Evolutionary conservation across 2,329 filamentous ascomycete genomes (phyloP).

Genomic region (Plenodomus biglobosus): DNA sequence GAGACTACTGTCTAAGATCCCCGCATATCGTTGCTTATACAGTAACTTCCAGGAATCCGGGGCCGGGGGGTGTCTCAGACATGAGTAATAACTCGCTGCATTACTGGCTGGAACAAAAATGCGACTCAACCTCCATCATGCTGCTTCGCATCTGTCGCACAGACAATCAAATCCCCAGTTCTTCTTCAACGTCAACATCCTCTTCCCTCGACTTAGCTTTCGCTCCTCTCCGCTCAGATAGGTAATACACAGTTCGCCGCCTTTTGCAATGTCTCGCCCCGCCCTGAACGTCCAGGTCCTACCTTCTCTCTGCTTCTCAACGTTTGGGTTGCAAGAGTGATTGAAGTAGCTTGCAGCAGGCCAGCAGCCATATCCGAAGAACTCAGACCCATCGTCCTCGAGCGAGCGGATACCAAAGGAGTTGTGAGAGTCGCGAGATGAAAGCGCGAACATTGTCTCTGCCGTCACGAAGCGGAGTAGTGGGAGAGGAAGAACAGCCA

Average conservation of each 20-base stretch:
- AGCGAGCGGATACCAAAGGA: slow-evolving; percentile 51
- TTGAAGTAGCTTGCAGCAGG: slow-evolving; percentile 53
- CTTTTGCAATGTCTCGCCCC: slow-evolving; percentile 37
- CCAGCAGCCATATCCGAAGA: slow-evolving; percentile 53
- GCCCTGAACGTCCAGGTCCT: slow-evolving; percentile 47
- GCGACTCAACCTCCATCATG: slow-evolving; percentile 1
- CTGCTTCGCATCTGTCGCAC: slow-evolving; percentile 44
- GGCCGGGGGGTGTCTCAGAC: too few relatives aligned
- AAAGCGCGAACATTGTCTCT: slow-evolving; percentile 39
- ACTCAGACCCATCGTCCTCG: slow-evolving; percentile 51
- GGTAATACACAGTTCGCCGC: slow-evolving; percentile 52
- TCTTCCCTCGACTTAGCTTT: slow-evolving; percentile 38
- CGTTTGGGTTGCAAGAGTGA: slow-evolving; percentile 50
- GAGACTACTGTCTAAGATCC: neutral
- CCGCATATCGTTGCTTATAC: neutral
- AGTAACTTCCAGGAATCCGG: neutral
- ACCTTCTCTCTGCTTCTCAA: slow-evolving; percentile 47
- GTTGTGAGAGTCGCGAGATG: slow-evolving; percentile 49
- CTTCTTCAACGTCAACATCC: slow-evolving; percentile 42
- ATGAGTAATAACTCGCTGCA: neutral
- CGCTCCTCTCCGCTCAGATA: slow-evolving; percentile 54
- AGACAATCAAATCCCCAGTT: slow-evolving; percentile 52
- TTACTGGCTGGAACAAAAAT: neutral
- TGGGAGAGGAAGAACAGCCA: slow-evolving; percentile 42
- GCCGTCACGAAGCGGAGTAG: slow-evolving; percentile 41